These are phyloP conservation scores for Fusarium odoratissimum DNA, from an alignment of 2,329 filamentous ascomycete genomes.

Conservation along the genomic window DNA sequence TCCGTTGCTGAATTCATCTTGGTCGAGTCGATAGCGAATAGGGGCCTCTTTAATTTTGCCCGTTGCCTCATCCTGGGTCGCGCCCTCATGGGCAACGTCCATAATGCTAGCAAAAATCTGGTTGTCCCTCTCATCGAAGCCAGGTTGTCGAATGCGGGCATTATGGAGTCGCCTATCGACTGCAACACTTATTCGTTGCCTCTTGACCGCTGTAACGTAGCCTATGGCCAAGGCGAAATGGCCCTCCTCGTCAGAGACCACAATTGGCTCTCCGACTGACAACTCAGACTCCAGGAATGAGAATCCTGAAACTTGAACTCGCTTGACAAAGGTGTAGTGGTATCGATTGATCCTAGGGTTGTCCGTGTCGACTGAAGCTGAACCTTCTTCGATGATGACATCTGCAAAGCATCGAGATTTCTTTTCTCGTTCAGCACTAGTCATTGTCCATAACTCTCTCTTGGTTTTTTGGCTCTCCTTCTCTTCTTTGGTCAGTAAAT, in stretches of 20 bases:
- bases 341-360: constrained; percentile 91
- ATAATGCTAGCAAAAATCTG: constrained; percentile 93
- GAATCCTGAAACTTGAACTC: constrained; percentile 69
- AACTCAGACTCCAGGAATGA: constrained; percentile 95
- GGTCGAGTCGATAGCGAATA: constrained; percentile 86
- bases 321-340: constrained; percentile 85
- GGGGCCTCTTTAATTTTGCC: constrained; percentile 65
- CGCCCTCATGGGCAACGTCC: constrained; percentile 75
- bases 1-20: constrained; percentile 98
- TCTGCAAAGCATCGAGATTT: constrained; percentile 90
- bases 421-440: constrained; percentile 87
- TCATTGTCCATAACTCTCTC: constrained; percentile 95
- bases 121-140: constrained; percentile 81
- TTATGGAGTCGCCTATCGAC: constrained; percentile 93
- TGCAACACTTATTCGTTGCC: constrained; percentile 82
- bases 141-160: constrained; percentile 77
- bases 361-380: constrained; percentile 74
- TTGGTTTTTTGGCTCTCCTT: constrained; percentile 88
- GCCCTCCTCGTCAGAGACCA: constrained; percentile 94
- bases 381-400: constrained; percentile 84
- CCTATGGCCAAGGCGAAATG: constrained; percentile 96
- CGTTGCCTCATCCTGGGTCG: constrained; percentile 62
- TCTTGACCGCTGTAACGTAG: constrained; percentile 83
- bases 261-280: constrained; percentile 86
- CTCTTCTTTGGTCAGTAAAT: constrained; percentile 92